A percentile compares a stretch with the other conserved stretches of the same genome.
Evolutionary conservation across 345 rosid species (phyloP).

Genomic region (Eucalyptus sp.): DNA sequence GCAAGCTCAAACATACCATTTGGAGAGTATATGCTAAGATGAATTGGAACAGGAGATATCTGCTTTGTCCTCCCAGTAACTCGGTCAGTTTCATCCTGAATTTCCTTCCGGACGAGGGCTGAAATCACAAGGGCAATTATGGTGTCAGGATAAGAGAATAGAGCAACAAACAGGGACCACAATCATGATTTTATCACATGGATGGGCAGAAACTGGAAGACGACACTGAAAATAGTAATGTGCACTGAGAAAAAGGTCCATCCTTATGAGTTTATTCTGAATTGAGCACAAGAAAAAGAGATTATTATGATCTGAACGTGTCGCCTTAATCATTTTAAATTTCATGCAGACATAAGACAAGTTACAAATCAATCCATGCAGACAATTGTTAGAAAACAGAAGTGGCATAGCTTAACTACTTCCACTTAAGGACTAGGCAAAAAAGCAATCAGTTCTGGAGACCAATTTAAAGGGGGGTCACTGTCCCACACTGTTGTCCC

Average conservation of each 20-base stretch:
- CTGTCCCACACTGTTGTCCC: neutral
- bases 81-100: slow-evolving; percentile 91
- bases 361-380: neutral
- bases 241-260: neutral
- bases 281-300: neutral
- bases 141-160: neutral
- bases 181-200: neutral
- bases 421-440: neutral
- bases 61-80: slow-evolving; percentile 78
- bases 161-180: neutral
- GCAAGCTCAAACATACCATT: slow-evolving; percentile 24
- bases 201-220: neutral
- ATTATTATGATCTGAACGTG: neutral
- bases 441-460: neutral
- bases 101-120: slow-evolving; percentile 81
- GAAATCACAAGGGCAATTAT: neutral
- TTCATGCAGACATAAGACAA: neutral
- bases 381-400: neutral
- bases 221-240: neutral
- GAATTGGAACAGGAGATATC: slow-evolving; percentile 91
- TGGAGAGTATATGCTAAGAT: slow-evolving; percentile 90
- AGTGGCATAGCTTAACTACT: neutral
- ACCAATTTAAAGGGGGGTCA: neutral
- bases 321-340: neutral
- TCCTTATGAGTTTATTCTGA: neutral